These are phyloP conservation scores for Solanum gracilifrons DNA, from an alignment of 257 asterid species.

Conservation along the genomic window DNA sequence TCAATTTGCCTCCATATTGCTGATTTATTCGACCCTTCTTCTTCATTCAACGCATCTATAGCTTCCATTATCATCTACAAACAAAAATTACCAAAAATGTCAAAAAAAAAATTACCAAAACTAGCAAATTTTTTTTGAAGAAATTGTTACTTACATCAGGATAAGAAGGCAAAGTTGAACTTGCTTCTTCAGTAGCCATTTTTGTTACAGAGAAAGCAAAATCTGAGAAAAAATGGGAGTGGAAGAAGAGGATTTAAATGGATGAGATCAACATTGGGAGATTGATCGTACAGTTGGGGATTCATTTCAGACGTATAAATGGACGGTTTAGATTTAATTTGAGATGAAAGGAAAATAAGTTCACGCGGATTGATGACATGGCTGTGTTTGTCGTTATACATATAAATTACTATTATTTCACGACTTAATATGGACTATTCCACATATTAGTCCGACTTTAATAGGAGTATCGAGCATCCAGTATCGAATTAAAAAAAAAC, in stretches of 20 bases:
- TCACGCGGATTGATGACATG: constrained; percentile 54
- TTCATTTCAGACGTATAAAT: not conserved
- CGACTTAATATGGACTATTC: not conserved
- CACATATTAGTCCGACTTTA: too few relatives aligned
- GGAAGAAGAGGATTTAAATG: constrained; percentile 39
- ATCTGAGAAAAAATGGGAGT: not conserved
- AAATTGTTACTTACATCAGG: not conserved
- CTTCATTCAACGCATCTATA: constrained; percentile 44
- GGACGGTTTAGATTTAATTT: not conserved
- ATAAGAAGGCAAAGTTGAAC: not conserved
- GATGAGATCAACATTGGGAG: constrained; percentile 11
- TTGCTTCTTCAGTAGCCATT: constrained; percentile 27
- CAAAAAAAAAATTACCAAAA: not conserved
- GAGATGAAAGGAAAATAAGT: not conserved
- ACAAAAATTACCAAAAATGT: not conserved
- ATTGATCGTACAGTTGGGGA: constrained; percentile 56
- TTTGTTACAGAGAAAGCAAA: too few relatives aligned
- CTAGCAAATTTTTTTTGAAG: not conserved
- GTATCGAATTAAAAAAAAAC: too few relatives aligned
- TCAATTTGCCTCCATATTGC: constrained; percentile 60
- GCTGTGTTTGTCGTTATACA: constrained; percentile 12
- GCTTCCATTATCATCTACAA: constrained; percentile 60
- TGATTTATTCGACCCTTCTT: constrained; percentile 50
- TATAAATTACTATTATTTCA: not conserved
- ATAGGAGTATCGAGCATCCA: too few relatives aligned